phyloP scores from a whole-genome alignment of 495 filamentous ascomycete genomes.

The Pseudevernia furfuracea region DNA sequence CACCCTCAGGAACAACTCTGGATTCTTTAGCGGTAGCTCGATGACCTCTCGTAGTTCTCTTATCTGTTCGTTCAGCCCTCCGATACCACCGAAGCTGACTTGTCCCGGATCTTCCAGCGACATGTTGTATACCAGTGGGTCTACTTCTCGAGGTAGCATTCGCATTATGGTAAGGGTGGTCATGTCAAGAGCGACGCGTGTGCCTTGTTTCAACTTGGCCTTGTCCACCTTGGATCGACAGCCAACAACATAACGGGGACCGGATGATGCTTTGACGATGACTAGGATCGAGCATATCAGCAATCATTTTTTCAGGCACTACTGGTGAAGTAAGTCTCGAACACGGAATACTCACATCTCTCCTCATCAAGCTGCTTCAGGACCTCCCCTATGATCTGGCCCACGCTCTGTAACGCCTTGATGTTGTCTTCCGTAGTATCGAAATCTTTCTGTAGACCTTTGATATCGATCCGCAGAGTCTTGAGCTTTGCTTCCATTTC shows the following conservation, averaged over 20 bases:
- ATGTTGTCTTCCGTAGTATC: slow-evolving; percentile 98
- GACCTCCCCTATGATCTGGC: slow-evolving; percentile 98
- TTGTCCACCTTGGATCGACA: slow-evolving; percentile 98
- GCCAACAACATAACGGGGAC: slow-evolving; percentile 95
- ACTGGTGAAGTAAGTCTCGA: neutral
- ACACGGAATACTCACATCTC: slow-evolving; percentile 61
- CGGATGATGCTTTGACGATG: slow-evolving; percentile 89
- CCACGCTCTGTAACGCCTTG: slow-evolving; percentile 97
- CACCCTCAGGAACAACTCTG: slow-evolving; percentile 91
- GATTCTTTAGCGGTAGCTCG: slow-evolving; percentile 96
- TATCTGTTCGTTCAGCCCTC: slow-evolving; percentile 98
- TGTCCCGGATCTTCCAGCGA: slow-evolving; percentile 96
- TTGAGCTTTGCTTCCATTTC: slow-evolving; percentile 99
- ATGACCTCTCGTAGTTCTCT: slow-evolving; percentile 97
- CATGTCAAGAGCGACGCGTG: slow-evolving; percentile 98
- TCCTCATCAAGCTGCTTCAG: slow-evolving; percentile 98
- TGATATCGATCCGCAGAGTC: slow-evolving; percentile 83
- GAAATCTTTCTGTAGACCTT: slow-evolving; percentile 87
- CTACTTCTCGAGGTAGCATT: slow-evolving; percentile 97
- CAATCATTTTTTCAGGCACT: no score
- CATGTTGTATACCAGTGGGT: slow-evolving; percentile 99
- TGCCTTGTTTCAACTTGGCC: slow-evolving; percentile 92
- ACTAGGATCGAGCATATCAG: slow-evolving; percentile 34
- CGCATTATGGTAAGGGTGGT: slow-evolving; percentile 99
- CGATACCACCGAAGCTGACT: slow-evolving; percentile 97